A percentile compares a stretch with the other conserved stretches of the same genome.
phyloP scores from a whole-genome alignment of 306 rosid species.

The Herpetospermum pedunculosum region DNA sequence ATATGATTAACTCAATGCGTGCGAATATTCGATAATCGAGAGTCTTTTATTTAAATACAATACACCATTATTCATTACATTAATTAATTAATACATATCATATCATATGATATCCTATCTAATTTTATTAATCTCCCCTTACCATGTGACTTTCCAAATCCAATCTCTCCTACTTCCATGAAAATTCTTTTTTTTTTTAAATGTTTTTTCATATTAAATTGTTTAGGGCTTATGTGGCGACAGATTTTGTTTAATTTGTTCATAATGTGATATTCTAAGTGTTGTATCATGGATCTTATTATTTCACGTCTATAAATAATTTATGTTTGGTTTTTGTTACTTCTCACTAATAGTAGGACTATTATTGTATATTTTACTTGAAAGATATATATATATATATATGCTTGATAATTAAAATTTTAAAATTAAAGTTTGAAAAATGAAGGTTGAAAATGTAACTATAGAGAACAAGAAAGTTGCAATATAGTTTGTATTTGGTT shows the following conservation, averaged over 20 bases:
- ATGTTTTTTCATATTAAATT: not conserved
- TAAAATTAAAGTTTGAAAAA: no score
- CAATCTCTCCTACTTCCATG: not conserved
- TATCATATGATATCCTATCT: constrained; percentile 29
- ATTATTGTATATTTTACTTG: no score
- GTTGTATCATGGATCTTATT: not conserved
- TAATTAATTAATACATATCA: constrained; percentile 15
- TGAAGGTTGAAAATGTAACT: no score
- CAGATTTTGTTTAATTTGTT: not conserved
- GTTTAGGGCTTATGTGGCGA: not conserved
- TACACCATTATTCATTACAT: not conserved
- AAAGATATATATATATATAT: no score
- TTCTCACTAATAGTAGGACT: no score
- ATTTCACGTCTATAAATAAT: no score
- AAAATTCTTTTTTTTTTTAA: not conserved
- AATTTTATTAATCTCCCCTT: constrained; percentile 2
- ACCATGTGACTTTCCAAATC: not conserved
- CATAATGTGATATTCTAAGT: not conserved
- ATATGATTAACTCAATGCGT: constrained; percentile 24
- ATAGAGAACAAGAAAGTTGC: no score
- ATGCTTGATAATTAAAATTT: not conserved
- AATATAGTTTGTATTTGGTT: no score
- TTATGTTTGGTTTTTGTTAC: not conserved
- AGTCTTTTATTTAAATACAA: constrained; percentile 17
- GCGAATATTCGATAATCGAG: constrained; percentile 58